These are phyloP conservation scores for Malus orientalis DNA, from an alignment of 306 rosid genomes.

Conservation along the genomic window DNA sequence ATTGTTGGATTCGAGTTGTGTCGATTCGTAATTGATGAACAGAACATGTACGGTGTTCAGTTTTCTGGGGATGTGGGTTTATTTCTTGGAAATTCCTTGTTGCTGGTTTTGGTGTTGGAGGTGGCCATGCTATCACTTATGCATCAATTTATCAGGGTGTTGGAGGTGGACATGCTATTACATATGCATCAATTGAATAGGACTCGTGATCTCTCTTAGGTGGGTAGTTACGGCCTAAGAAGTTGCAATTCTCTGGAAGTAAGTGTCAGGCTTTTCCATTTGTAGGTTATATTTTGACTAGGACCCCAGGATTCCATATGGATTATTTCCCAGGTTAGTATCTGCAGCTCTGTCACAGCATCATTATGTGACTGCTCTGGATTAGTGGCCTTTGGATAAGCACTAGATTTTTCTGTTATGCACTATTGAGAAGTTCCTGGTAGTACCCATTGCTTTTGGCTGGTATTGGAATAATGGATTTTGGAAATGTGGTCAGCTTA, in stretches of 20 bases:
- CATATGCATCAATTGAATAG: not conserved
- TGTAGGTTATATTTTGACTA: not conserved
- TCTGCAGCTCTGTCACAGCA: not conserved
- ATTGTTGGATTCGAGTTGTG: not conserved
- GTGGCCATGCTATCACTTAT: not conserved
- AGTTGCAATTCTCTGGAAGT: constrained; percentile 18
- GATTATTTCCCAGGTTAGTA: not conserved
- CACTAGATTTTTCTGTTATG: not conserved
- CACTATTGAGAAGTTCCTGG: not conserved
- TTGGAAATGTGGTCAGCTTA: not conserved
- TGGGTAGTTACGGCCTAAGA: constrained; percentile 5
- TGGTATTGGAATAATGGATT: not conserved
- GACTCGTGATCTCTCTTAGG: not conserved
- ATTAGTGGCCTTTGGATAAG: not conserved
- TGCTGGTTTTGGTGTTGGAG: constrained; percentile 6
- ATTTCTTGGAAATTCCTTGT: constrained; percentile 1
- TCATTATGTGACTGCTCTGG: not conserved
- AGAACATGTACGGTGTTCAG: constrained; percentile 8
- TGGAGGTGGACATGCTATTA: not conserved
- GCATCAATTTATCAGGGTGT: not conserved
- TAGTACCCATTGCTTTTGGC: not conserved
- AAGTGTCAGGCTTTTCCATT: constrained; percentile 17
- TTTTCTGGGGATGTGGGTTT: not conserved
- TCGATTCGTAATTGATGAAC: constrained; percentile 15
- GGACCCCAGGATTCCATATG: not conserved